Conservation (phyloP, 1,284 basidiomycete species). For the Singerocomus rubriflavus region DNA sequence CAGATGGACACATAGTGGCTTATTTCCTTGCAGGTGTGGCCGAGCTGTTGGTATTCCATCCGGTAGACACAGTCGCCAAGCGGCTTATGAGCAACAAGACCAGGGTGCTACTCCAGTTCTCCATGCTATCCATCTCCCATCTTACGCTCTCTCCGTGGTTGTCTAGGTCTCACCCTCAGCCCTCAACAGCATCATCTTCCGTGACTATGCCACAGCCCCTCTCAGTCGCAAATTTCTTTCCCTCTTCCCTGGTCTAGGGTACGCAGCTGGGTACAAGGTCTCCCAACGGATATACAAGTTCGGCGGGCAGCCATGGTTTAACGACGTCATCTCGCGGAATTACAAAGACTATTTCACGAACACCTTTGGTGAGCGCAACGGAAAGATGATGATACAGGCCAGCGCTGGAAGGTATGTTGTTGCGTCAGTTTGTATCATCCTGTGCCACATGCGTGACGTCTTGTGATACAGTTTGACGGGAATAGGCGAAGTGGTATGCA, state of each 20-base stretch:
- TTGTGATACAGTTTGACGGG: slow-evolving; percentile 71
- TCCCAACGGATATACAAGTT: slow-evolving; percentile 96
- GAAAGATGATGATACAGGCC: slow-evolving; percentile 95
- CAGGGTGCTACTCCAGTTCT: slow-evolving; percentile 46
- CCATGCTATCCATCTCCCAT: not conserved
- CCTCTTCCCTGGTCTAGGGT: slow-evolving; percentile 96
- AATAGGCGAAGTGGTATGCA: slow-evolving; percentile 91
- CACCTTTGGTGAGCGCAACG: slow-evolving; percentile 92
- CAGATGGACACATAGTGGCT: not conserved
- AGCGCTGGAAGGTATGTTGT: slow-evolving; percentile 79
- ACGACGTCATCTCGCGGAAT: slow-evolving; percentile 82
- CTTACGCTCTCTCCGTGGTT: not conserved
- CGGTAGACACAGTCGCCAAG: slow-evolving; percentile 95
- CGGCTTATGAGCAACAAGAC: slow-evolving; percentile 96
- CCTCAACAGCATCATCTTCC: slow-evolving; percentile 82
- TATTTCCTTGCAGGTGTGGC: slow-evolving; percentile 67
- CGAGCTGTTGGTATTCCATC: slow-evolving; percentile 90
- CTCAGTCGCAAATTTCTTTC: slow-evolving; percentile 77
- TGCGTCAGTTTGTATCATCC: not conserved
- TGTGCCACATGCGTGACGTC: slow-evolving; percentile 1
- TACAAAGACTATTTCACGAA: slow-evolving; percentile 78
- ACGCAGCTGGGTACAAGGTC: slow-evolving; percentile 97
- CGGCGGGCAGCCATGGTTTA: slow-evolving; percentile 97
- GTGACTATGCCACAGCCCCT: slow-evolving; percentile 74
- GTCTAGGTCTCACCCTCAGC: slow-evolving; percentile 58